Evolutionary conservation across 148 eudicot species (phyloP).

Genomic region (Cornus suecica): DNA sequence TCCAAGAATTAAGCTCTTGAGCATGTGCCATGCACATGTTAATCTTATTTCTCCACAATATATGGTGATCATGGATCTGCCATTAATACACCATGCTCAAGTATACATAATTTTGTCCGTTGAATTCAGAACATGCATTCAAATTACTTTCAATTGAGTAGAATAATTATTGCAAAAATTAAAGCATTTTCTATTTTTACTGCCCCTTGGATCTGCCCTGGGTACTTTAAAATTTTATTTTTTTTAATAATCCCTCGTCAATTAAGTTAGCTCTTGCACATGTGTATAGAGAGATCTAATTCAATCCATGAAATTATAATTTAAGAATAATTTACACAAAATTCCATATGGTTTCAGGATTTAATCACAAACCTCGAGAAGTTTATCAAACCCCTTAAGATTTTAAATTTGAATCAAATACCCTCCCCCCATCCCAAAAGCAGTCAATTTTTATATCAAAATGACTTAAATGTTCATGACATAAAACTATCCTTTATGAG

Average conservation of each 20-base stretch:
- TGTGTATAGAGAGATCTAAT: background rate
- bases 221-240: background rate
- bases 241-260: background rate
- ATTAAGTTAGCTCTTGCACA: background rate
- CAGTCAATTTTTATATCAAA: too few species aligned
- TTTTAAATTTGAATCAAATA: too few species aligned
- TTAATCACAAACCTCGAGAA: too few species aligned
- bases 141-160: background rate
- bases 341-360: too few species aligned
- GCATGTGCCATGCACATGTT: background rate
- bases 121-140: constrained; percentile 8
- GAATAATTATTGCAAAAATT: background rate
- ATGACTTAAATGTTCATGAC: too few species aligned
- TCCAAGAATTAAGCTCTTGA: background rate
- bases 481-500: too few species aligned
- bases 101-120: background rate
- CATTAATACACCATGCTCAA: background rate
- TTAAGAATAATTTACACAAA: too few species aligned
- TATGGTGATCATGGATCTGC: background rate
- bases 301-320: background rate
- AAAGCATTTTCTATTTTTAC: too few species aligned
- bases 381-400: too few species aligned
- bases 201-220: background rate
- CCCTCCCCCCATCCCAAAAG: too few species aligned
- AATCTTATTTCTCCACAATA: background rate